phyloP scores from a whole-genome alignment of 768 basidiomycete species.

The Myochromella boudieri region DNA sequence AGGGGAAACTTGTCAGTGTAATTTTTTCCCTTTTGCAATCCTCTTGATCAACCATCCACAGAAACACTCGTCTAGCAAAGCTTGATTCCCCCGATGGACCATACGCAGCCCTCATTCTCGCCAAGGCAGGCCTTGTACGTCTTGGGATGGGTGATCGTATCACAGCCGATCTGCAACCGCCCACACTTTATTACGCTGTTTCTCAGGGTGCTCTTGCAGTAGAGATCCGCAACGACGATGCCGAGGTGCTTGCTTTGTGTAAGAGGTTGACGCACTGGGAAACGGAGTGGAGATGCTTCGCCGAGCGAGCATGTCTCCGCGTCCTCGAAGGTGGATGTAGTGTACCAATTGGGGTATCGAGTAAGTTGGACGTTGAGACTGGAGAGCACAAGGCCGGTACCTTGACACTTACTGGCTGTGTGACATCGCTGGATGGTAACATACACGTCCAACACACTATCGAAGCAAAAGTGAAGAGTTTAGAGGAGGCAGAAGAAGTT shows the following conservation, averaged over 20 bases:
- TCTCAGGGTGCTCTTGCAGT: constrained; percentile 92
- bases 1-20: constrained; percentile 81
- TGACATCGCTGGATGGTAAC: constrained; percentile 79
- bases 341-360: constrained; percentile 88
- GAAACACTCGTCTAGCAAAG: constrained; percentile 89
- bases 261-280: constrained; percentile 68
- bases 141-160: constrained; percentile 73
- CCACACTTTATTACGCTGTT: constrained; percentile 83
- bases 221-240: constrained; percentile 76
- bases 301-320: constrained; percentile 87
- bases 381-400: constrained; percentile 26
- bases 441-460: constrained; percentile 69
- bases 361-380: constrained; percentile 38
- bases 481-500: constrained; percentile 63
- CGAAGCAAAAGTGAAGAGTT: constrained; percentile 46
- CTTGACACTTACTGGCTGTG: constrained; percentile 74
- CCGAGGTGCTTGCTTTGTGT: constrained; percentile 61
- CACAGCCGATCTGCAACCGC: constrained; percentile 70
- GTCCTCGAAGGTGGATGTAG: constrained; percentile 96
- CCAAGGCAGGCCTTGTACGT: constrained; percentile 88
- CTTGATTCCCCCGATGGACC: constrained; percentile 80
- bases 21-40: constrained; percentile 2
- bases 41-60: constrained; percentile 25
- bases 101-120: constrained; percentile 89
- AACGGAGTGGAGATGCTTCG: constrained; percentile 74